These are phyloP conservation scores for Aspergillus fumigatiaffinis DNA, from an alignment of 2,329 filamentous ascomycete genomes.

Conservation along the genomic window DNA sequence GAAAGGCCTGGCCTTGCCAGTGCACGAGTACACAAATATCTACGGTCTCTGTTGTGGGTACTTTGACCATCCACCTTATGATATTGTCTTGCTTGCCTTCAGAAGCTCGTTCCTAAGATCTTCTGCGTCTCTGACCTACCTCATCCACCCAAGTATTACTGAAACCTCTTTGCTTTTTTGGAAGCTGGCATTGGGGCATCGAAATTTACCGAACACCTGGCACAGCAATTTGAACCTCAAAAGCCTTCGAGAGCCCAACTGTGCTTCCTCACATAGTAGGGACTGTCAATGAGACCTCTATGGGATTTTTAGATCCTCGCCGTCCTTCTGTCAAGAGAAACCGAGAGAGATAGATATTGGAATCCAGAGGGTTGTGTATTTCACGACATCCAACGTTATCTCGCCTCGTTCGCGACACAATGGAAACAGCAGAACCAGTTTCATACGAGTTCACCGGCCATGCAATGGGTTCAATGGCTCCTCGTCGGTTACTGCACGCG, in stretches of 20 bases:
- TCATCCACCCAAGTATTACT: neutral
- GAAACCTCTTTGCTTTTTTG: neutral
- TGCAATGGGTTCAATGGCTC: conserved; percentile 32
- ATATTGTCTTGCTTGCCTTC: neutral
- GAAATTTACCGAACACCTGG: neutral
- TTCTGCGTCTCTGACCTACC: neutral
- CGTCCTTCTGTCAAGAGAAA: neutral
- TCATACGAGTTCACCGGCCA: conserved; percentile 39
- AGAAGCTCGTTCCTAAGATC: neutral
- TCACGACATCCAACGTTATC: neutral
- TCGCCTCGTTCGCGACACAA: conserved; percentile 13
- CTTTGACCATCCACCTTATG: neutral
- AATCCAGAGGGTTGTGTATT: neutral
- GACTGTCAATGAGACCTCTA: neutral
- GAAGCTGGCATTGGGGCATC: neutral
- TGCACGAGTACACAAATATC: neutral
- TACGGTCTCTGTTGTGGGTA: neutral
- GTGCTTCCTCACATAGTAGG: neutral
- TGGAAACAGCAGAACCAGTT: conserved; percentile 41
- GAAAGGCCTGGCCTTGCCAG: neutral
- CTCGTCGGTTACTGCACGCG: conserved; percentile 37
- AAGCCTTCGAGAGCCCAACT: neutral
- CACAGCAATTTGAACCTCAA: neutral
- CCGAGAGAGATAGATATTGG: neutral
- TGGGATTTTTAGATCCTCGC: neutral